These are phyloP conservation scores for Yarrowia keelungensis DNA, from an alignment of 805 yeast species.

Conservation along the genomic window DNA sequence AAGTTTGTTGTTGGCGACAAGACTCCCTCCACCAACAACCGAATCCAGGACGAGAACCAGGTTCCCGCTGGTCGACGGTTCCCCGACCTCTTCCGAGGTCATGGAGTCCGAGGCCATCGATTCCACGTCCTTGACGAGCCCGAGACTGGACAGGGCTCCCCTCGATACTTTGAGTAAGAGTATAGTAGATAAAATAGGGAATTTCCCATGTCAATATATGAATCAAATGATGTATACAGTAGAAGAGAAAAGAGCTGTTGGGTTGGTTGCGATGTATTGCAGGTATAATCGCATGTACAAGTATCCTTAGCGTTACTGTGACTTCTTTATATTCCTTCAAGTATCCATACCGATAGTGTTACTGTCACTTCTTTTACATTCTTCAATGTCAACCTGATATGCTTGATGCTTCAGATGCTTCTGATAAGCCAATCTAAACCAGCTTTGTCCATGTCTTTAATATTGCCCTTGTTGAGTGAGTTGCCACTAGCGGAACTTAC, in stretches of 20 bases:
- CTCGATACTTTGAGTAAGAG: conserved; percentile 37
- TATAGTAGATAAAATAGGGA: background rate
- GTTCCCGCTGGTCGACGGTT: conserved; percentile 71
- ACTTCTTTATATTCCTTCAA: too few relatives aligned
- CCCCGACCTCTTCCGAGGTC: conserved; percentile 82
- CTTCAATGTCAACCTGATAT: too few relatives aligned
- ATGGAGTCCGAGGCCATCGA: conserved; percentile 90
- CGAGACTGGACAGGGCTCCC: conserved; percentile 59
- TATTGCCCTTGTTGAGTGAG: background rate
- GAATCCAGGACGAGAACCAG: conserved; percentile 58
- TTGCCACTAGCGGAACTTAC: conserved; percentile 13
- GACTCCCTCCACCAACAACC: conserved; percentile 62
- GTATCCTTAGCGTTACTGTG: too few relatives aligned
- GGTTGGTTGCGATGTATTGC: too few relatives aligned
- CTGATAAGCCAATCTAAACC: background rate
- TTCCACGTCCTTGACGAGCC: conserved; percentile 97
- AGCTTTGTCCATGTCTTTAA: too few relatives aligned
- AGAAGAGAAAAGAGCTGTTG: too few relatives aligned
- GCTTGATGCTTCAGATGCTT: too few relatives aligned
- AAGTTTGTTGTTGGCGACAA: conserved; percentile 70
- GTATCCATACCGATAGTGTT: too few relatives aligned
- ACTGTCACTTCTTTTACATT: too few relatives aligned
- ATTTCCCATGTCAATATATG: background rate
- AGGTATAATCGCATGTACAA: too few relatives aligned
- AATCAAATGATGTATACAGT: too few relatives aligned